phyloP scores from a whole-genome alignment of 2,329 filamentous ascomycete genomes.

The Pyrenophora tritici-repentis region DNA sequence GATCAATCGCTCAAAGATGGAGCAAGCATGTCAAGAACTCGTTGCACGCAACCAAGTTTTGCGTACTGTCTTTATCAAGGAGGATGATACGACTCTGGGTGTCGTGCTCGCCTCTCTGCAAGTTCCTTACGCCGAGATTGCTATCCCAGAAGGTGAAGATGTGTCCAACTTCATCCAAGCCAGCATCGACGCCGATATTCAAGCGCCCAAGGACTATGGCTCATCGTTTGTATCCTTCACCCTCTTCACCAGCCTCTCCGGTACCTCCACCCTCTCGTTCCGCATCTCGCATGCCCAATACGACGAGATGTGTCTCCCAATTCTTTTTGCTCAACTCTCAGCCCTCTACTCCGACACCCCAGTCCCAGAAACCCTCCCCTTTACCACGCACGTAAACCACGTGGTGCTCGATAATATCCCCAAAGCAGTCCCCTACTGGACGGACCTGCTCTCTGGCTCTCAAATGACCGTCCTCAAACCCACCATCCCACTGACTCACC shows the following conservation, averaged over 20 bases:
- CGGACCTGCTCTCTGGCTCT: conserved; percentile 61
- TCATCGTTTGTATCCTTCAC: conserved; percentile 50
- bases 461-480: conserved; percentile 52
- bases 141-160: conserved; percentile 52
- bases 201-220: conserved; percentile 61
- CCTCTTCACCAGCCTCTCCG: conserved; percentile 63
- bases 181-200: conserved; percentile 62
- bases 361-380: conserved; percentile 46
- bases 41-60: conserved; percentile 67
- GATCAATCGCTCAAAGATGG: conserved; percentile 57
- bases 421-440: conserved; percentile 65
- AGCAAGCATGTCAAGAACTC: conserved; percentile 59
- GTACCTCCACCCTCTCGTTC: conserved; percentile 58
- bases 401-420: conserved; percentile 48
- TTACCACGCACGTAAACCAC: conserved; percentile 54
- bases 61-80: conserved; percentile 65
- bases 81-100: conserved; percentile 57
- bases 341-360: conserved; percentile 54
- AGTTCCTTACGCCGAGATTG: conserved; percentile 52
- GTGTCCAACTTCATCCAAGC: conserved; percentile 58
- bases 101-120: conserved; percentile 63
- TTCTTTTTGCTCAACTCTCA: conserved; percentile 65
- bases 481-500: conserved; percentile 33
- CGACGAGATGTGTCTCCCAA: conserved; percentile 68
- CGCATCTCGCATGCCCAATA: conserved; percentile 72